Evolutionary conservation across 805 yeast genomes (phyloP).

Genomic region (Nematodospora valgi): DNA sequence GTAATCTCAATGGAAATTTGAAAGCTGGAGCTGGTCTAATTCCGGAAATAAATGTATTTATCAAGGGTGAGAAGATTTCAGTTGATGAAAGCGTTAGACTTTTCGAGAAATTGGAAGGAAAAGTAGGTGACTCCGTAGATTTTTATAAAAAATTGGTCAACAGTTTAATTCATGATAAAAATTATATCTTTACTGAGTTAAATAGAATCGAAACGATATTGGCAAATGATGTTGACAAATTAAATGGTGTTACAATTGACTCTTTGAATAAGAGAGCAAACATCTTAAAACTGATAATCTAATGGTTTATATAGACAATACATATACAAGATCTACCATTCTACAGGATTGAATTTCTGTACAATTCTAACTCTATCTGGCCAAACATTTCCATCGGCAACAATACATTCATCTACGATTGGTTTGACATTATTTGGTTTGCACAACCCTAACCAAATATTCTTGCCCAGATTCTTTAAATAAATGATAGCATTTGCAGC

Average conservation of each 20-base stretch:
- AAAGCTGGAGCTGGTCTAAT: slow-evolving; percentile 30
- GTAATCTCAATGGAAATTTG: slow-evolving; percentile 32
- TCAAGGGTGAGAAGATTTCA: slow-evolving; percentile 8
- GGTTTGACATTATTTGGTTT: slow-evolving; percentile 72
- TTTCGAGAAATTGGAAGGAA: slow-evolving; percentile 3
- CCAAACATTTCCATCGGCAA: slow-evolving; percentile 67
- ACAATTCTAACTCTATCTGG: slow-evolving; percentile 62
- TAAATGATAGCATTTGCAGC: slow-evolving; percentile 87
- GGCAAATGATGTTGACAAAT: slow-evolving; percentile 25
- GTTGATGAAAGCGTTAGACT: neutral
- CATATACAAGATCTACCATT: slow-evolving; percentile 38
- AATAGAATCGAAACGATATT: slow-evolving; percentile 45
- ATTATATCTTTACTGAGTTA: slow-evolving; percentile 46
- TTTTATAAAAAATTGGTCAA: slow-evolving; percentile 50
- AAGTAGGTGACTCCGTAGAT: neutral
- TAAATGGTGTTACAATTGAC: slow-evolving; percentile 46
- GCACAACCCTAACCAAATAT: slow-evolving; percentile 86
- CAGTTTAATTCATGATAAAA: slow-evolving; percentile 37
- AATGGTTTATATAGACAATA: slow-evolving; percentile 3
- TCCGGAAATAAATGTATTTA: slow-evolving; percentile 7
- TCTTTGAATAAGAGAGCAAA: slow-evolving; percentile 50
- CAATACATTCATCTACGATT: slow-evolving; percentile 71
- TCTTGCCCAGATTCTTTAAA: slow-evolving; percentile 59
- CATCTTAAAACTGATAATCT: slow-evolving; percentile 28
- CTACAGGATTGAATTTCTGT: slow-evolving; percentile 50